These are phyloP conservation scores for Allantophomopsis lycopodina DNA, from an alignment of 2,329 filamentous ascomycete species.

Conservation along the genomic window DNA sequence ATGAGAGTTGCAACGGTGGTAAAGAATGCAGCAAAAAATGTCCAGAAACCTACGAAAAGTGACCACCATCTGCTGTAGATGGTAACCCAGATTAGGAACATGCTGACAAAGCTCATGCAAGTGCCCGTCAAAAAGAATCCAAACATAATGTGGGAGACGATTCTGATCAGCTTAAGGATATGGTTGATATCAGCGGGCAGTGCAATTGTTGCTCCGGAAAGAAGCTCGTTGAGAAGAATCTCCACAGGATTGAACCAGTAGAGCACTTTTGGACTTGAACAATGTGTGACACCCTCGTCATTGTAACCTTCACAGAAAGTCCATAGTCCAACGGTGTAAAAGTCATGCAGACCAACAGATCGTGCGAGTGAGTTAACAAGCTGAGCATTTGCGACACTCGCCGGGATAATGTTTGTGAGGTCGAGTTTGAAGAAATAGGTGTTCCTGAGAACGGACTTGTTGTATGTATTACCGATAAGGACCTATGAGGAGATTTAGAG, in stretches of 20 bases:
- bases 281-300: constrained; percentile 61
- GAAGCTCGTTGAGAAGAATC: constrained; percentile 66
- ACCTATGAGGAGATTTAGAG: constrained; percentile 19
- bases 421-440: constrained; percentile 82
- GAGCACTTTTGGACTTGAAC: constrained; percentile 53
- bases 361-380: constrained; percentile 82
- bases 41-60: constrained; percentile 53
- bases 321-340: constrained; percentile 89
- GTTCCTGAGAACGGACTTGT: constrained; percentile 44
- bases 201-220: constrained; percentile 71
- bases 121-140: constrained; percentile 66
- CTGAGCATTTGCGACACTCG: constrained; percentile 34
- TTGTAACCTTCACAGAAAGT: constrained; percentile 80
- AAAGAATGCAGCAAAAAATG: constrained; percentile 52
- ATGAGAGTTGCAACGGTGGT: constrained; percentile 59
- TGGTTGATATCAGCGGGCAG: constrained; percentile 61
- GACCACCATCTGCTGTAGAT: constrained; percentile 39
- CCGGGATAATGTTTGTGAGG: constrained; percentile 52
- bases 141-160: constrained; percentile 79
- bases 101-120: constrained; percentile 57
- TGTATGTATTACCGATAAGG: constrained; percentile 60
- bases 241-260: constrained; percentile 90
- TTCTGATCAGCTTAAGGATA: constrained; percentile 59
- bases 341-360: constrained; percentile 79
- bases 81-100: constrained; percentile 41